Evolutionary conservation across 106 monocot species (phyloP).

Genomic region (Allium cepa): DNA sequence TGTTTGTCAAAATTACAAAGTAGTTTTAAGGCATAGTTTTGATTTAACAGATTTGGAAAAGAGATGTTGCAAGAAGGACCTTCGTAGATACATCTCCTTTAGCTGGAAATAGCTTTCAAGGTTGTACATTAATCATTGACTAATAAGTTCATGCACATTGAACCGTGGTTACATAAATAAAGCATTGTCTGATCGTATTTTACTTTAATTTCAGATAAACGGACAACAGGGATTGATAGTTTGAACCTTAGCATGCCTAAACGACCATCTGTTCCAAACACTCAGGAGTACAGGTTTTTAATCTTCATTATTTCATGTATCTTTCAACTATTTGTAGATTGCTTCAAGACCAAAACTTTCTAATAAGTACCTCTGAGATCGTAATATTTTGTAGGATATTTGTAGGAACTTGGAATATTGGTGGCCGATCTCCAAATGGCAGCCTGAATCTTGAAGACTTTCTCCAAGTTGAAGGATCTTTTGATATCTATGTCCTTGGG

Average conservation of each 20-base stretch:
- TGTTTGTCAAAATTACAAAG: too few species aligned
- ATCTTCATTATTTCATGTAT: not conserved
- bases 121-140: slow-evolving; percentile 6
- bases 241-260: slow-evolving; percentile 33
- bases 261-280: slow-evolving; percentile 12
- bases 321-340: too few species aligned
- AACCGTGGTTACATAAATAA: too few species aligned
- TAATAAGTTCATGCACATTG: too few species aligned
- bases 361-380: too few species aligned
- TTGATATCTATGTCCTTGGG: slow-evolving; percentile 92
- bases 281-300: slow-evolving; percentile 46
- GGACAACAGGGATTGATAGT: slow-evolving; percentile 42
- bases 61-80: slow-evolving; percentile 21
- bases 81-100: slow-evolving; percentile 44
- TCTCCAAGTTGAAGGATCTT: slow-evolving; percentile 63
- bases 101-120: slow-evolving; percentile 64
- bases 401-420: slow-evolving; percentile 97
- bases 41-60: slow-evolving; percentile 31
- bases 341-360: too few species aligned
- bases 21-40: too few species aligned
- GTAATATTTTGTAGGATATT: slow-evolving; percentile 49
- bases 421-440: slow-evolving; percentile 67
- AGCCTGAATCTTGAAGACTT: slow-evolving; percentile 73
- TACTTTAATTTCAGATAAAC: slow-evolving; percentile 45
- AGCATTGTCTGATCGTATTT: slow-evolving; percentile 4